phyloP scores from a whole-genome alignment of 129 eudicot genomes.

The Pulicaria dysenterica region DNA sequence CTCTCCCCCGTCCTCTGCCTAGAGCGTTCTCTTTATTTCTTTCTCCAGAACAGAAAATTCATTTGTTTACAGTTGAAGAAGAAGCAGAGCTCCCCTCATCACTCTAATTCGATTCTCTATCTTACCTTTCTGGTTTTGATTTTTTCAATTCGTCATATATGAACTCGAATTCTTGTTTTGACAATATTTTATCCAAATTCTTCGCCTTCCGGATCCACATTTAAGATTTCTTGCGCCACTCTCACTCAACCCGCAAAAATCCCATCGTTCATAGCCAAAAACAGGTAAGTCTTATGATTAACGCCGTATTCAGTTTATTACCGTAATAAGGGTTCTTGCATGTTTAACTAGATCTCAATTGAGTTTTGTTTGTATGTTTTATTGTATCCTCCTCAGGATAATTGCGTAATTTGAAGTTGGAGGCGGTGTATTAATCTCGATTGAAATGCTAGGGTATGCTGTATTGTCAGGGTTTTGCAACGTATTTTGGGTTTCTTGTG shows the following conservation, averaged over 20 bases:
- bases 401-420: slow-evolving; percentile 17
- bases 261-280: slow-evolving; percentile 8
- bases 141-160: neutral
- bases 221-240: slow-evolving; percentile 34
- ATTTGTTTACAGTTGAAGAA: slow-evolving; percentile 10
- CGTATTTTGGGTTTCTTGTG: slow-evolving; percentile 41
- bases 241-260: slow-evolving; percentile 31
- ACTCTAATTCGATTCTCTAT: slow-evolving; percentile 20
- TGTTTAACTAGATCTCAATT: slow-evolving; percentile 49
- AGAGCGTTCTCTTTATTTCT: slow-evolving; percentile 21
- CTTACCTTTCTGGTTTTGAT: slow-evolving; percentile 7
- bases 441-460: slow-evolving; percentile 59
- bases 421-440: slow-evolving; percentile 32
- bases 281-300: slow-evolving; percentile 6
- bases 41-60: neutral
- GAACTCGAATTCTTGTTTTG: slow-evolving; percentile 30
- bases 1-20: slow-evolving; percentile 33
- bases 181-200: slow-evolving; percentile 22
- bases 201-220: slow-evolving; percentile 41
- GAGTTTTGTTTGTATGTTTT: slow-evolving; percentile 19
- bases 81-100: slow-evolving; percentile 23
- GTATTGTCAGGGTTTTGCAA: slow-evolving; percentile 54
- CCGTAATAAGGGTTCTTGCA: slow-evolving; percentile 43
- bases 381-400: slow-evolving; percentile 21
- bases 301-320: neutral